phyloP scores from a whole-genome alignment of 192 early-diverging fungal genomes.

The Dispira simplex region DNA sequence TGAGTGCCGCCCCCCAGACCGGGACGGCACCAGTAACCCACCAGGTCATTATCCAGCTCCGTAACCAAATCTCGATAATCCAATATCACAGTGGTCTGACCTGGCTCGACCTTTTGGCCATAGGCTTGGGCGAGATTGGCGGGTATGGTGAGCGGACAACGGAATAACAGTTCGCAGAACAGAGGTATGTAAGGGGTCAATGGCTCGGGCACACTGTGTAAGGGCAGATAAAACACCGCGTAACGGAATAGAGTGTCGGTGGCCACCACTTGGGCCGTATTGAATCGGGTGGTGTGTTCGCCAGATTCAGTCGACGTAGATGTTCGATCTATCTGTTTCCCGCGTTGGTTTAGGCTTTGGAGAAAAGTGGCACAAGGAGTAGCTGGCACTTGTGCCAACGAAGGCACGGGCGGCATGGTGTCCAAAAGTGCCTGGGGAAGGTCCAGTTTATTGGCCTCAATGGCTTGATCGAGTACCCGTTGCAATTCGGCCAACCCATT shows the following conservation, averaged over 20 bases:
- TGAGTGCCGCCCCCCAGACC: slow-evolving; percentile 30
- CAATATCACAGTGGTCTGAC: not conserved
- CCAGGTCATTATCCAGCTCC: slow-evolving; percentile 28
- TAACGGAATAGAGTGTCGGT: slow-evolving; percentile 52
- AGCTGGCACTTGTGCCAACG: slow-evolving; percentile 30
- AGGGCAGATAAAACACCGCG: slow-evolving; percentile 37
- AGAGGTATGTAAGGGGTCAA: slow-evolving; percentile 54
- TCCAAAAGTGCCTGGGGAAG: slow-evolving; percentile 33
- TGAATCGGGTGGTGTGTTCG: slow-evolving; percentile 15
- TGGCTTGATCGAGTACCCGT: not conserved
- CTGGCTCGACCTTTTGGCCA: slow-evolving; percentile 1
- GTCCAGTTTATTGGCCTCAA: slow-evolving; percentile 11
- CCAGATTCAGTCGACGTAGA: not conserved
- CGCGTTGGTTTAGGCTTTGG: slow-evolving; percentile 12
- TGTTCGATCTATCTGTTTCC: not conserved
- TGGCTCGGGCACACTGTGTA: slow-evolving; percentile 29
- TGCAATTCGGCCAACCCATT: slow-evolving; percentile 25
- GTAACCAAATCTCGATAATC: slow-evolving; percentile 19
- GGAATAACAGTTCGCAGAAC: slow-evolving; percentile 63
- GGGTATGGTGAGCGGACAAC: slow-evolving; percentile 32
- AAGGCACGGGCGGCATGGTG: slow-evolving; percentile 44
- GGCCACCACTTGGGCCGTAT: slow-evolving; percentile 36
- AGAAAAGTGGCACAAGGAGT: slow-evolving; percentile 16
- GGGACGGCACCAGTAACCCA: slow-evolving; percentile 23
- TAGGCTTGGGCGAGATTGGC: slow-evolving; percentile 23